Conservation (phyloP, 768 basidiomycete genomes). For the Lactarius vividus region DNA sequence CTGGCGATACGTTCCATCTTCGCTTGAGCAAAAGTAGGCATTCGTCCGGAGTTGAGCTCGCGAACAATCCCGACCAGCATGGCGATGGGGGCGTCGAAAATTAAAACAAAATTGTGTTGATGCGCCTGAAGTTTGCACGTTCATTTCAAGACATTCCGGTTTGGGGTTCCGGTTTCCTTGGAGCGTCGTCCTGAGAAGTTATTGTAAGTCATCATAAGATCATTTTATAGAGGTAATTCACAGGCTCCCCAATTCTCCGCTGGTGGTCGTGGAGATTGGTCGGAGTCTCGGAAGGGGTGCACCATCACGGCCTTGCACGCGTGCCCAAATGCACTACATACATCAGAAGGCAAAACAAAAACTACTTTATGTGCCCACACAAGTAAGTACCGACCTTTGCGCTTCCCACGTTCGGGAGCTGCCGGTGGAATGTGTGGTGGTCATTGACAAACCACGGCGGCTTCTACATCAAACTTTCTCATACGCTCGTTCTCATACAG, state of each 20-base stretch:
- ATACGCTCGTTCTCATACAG: background rate
- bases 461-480: background rate
- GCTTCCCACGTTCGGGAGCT: slow-evolving; percentile 1
- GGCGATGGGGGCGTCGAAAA: background rate
- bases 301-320: background rate
- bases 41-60: background rate
- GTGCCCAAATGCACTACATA: background rate
- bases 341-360: background rate
- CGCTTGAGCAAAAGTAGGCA: background rate
- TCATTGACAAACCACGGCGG: background rate
- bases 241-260: too few relatives aligned
- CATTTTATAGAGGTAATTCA: background rate
- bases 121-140: background rate
- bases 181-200: too few relatives aligned
- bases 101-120: background rate
- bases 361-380: background rate
- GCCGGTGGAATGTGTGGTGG: background rate
- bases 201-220: background rate
- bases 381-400: background rate
- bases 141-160: background rate
- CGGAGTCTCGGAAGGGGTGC: background rate
- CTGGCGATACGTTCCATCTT: background rate
- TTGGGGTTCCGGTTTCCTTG: background rate
- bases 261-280: background rate
- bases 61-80: background rate